These are phyloP conservation scores for Trypanosoma cruzi DNA, from an alignment of 208 protist species.

Conservation along the genomic window DNA sequence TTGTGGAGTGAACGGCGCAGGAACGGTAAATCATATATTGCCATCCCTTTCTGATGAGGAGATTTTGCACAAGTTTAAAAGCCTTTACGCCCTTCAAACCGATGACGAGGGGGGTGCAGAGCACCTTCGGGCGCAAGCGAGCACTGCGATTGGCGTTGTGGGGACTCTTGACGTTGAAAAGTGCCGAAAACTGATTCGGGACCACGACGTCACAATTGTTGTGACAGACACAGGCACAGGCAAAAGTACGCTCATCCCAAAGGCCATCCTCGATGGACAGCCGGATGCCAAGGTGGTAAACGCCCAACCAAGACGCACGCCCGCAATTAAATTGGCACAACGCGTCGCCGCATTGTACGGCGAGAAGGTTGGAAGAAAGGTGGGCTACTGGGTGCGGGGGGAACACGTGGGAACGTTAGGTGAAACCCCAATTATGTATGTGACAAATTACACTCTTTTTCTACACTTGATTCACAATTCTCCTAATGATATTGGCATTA, in stretches of 20 bases:
- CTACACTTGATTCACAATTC: constrained; percentile 66
- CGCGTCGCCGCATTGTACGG: constrained; percentile 58
- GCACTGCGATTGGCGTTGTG: constrained; percentile 32
- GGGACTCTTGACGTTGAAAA: constrained; percentile 62
- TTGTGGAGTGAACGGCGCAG: neutral
- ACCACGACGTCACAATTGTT: constrained; percentile 86
- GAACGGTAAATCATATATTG: neutral
- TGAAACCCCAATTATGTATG: constrained; percentile 81
- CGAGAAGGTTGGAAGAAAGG: constrained; percentile 44
- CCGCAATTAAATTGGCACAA: constrained; percentile 78
- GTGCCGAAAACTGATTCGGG: constrained; percentile 58
- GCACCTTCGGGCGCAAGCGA: constrained; percentile 40
- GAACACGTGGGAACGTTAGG: constrained; percentile 73
- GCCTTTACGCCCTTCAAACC: constrained; percentile 59
- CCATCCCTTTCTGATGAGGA: constrained; percentile 12
- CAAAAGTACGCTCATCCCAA: constrained; percentile 87
- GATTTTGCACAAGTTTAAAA: constrained; percentile 45
- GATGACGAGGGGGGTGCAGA: constrained; percentile 37
- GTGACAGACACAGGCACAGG: constrained; percentile 88
- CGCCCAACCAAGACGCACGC: constrained; percentile 80
- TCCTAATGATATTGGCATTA: constrained; percentile 63
- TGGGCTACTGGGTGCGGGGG: constrained; percentile 86
- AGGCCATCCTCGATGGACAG: constrained; percentile 57
- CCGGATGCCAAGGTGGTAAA: constrained; percentile 49
- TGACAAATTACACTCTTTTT: constrained; percentile 89